Evolutionary conservation across 202 grass and related monocot species (phyloP).

Genomic region (Musa balbisiana): DNA sequence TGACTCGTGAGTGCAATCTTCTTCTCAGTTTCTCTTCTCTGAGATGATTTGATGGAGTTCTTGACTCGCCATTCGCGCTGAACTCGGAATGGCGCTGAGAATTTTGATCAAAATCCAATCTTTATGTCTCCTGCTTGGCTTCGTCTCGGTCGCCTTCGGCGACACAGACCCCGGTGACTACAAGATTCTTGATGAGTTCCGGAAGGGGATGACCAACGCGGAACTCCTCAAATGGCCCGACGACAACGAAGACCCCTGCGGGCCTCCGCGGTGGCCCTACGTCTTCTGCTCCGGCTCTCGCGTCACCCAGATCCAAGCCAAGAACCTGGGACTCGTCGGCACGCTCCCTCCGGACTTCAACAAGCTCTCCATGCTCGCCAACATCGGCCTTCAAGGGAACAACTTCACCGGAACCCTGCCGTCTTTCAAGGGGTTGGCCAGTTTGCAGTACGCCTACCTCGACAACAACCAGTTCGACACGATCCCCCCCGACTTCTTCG

Average conservation of each 20-base stretch:
- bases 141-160: neutral
- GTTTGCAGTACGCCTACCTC: constrained; percentile 49
- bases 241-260: constrained; percentile 34
- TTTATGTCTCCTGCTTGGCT: neutral
- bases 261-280: constrained; percentile 33
- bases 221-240: constrained; percentile 36
- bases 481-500: constrained; percentile 67
- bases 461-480: constrained; percentile 56
- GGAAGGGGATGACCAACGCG: constrained; percentile 38
- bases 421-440: constrained; percentile 43
- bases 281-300: constrained; percentile 53
- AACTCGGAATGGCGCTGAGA: neutral
- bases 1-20: no score
- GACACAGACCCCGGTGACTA: constrained; percentile 43
- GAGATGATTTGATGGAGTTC: neutral
- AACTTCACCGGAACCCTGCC: constrained; percentile 47
- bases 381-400: constrained; percentile 74
- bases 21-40: neutral
- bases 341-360: constrained; percentile 26
- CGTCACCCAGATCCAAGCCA: constrained; percentile 69
- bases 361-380: constrained; percentile 33
- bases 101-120: neutral
- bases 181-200: constrained; percentile 37
- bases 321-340: constrained; percentile 34
- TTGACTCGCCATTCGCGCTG: neutral